Conservation (phyloP, 2,329 filamentous ascomycete genomes). For the Ophiocordyceps robertsii region DNA sequence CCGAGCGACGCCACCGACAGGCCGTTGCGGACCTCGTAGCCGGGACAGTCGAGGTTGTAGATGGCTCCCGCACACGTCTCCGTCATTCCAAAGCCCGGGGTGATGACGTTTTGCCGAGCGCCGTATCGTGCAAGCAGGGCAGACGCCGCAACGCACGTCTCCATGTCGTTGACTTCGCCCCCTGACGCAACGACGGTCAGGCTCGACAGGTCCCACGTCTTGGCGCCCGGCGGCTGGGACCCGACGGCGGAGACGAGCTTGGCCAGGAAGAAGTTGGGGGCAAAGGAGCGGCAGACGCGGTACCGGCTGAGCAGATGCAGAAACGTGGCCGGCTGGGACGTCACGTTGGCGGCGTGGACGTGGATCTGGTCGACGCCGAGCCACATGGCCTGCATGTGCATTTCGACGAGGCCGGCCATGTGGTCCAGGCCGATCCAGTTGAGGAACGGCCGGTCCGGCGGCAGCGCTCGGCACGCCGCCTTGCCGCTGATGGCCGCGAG, state of each 20-base stretch:
- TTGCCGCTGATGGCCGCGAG: conserved; percentile 28
- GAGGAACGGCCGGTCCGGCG: conserved; percentile 20
- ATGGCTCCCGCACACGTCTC: conserved; percentile 38
- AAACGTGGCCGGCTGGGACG: conserved; percentile 23
- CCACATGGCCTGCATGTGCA: conserved; percentile 34
- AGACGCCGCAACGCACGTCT: conserved; percentile 15
- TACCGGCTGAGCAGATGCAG: conserved; percentile 24
- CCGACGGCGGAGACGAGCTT: conserved; percentile 7
- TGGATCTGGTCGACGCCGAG: conserved; percentile 30
- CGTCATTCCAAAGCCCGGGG: conserved; percentile 34
- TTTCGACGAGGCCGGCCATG: conserved; percentile 35
- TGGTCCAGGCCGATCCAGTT: conserved; percentile 41
- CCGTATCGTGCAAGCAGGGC: conserved; percentile 16
- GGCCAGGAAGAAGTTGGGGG: conserved; percentile 23
- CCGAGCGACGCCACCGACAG: conserved; percentile 25
- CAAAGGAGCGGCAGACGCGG: conserved; percentile 28
- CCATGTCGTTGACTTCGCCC: conserved; percentile 29
- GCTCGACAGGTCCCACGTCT: conserved; percentile 9
- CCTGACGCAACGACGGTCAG: conserved; percentile 24
- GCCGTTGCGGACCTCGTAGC: conserved; percentile 16
- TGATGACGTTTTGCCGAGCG: conserved; percentile 19
- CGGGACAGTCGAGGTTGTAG: conserved; percentile 25
- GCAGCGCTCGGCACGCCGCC: conserved; percentile 9
- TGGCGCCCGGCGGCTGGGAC: neutral
- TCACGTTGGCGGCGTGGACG: conserved; percentile 24